Conservation (phyloP, 2,329 filamentous ascomycete genomes). For the Sarocladium strictum region DNA sequence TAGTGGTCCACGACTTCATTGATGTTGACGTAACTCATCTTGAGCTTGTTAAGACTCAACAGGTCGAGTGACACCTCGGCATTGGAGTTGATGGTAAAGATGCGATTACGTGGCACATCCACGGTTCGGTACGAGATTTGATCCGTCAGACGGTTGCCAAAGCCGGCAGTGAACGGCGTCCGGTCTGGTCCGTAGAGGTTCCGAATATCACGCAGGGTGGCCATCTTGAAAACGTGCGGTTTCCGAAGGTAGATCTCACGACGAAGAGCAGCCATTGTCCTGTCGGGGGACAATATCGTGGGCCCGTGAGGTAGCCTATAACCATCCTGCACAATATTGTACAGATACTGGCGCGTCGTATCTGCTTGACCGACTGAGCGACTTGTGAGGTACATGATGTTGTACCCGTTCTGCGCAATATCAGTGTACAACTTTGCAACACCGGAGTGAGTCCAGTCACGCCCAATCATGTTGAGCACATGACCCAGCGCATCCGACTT, state of each 20-base stretch:
- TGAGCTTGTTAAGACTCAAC: constrained; percentile 86
- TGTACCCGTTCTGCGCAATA: constrained; percentile 92
- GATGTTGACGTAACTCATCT: constrained; percentile 96
- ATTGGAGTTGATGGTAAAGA: constrained; percentile 98
- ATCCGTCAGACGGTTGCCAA: constrained; percentile 93
- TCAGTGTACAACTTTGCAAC: constrained; percentile 97
- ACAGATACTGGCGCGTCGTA: constrained; percentile 80
- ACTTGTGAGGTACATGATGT: constrained; percentile 96
- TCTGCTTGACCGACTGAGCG: constrained; percentile 92
- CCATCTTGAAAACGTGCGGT: constrained; percentile 99
- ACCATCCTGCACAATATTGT: constrained; percentile 82
- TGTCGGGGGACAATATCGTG: constrained; percentile 90
- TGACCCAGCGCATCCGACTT: constrained; percentile 95
- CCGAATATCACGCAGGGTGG: constrained; percentile 88
- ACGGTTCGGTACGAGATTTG: constrained; percentile 94
- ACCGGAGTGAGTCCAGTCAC: constrained; percentile 95
- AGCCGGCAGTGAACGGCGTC: constrained; percentile 92
- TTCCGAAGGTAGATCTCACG: constrained; percentile 93
- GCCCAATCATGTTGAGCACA: constrained; percentile 91
- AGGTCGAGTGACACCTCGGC: constrained; percentile 91
- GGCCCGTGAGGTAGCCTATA: constrained; percentile 83
- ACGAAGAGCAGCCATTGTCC: constrained; percentile 87
- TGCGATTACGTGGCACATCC: constrained; percentile 87
- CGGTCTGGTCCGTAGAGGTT: constrained; percentile 72
- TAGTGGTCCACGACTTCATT: constrained; percentile 96